Base-by-base conservation (phyloP, 164 flowering plant species). In the Annona cherimola region DNA sequence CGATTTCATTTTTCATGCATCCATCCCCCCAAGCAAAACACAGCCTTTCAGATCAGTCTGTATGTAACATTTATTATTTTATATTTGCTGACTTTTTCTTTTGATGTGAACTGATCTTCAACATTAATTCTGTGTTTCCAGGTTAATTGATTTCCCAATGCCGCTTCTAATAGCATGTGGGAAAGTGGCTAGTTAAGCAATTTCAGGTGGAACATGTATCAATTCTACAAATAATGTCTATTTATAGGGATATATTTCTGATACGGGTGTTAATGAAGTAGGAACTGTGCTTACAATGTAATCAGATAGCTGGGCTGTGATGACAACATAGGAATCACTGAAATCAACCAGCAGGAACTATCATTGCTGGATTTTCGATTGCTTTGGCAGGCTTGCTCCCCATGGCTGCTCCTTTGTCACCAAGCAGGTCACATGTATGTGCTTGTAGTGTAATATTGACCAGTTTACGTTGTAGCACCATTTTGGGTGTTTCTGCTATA, bases 61-160 rank as follows among this genome's bases (percentile, higher is more conserved):
- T 50, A 50, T 50, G 14, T 50, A 16, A 26, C 35, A 26, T 26
- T 26, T 26, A 50, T 50, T 16, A 50, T 50, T 50, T 16, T 50
- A 11, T 50, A 50, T 11, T 11, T 16, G 14, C 57, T 50, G 57
- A 26, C 35, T 50, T 50, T 9, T 50, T 50, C 14, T 6, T 6
- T 42, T 6, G n/a, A 42, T 4, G 68, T 20, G 65, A 35, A 6
- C 18, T 39, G 16, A 5, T 20, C 3, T 14, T 40, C 14, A 16
- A 40, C 9, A 35, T 40, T 63, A 65, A 26, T 16, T 7, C 14
- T 65, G 6, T 65, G 45, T 42, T 65, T 65, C n/a, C 57, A 20
- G 66, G 68, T 14, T 65, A 45, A 65, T 65, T 65, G 45, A 11
- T 42, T 65, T 65, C 45, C 42, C 20, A 41, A 4, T 65, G 68